Conservation (phyloP, 495 filamentous ascomycete genomes). For the Podospora pseudopauciseta region DNA sequence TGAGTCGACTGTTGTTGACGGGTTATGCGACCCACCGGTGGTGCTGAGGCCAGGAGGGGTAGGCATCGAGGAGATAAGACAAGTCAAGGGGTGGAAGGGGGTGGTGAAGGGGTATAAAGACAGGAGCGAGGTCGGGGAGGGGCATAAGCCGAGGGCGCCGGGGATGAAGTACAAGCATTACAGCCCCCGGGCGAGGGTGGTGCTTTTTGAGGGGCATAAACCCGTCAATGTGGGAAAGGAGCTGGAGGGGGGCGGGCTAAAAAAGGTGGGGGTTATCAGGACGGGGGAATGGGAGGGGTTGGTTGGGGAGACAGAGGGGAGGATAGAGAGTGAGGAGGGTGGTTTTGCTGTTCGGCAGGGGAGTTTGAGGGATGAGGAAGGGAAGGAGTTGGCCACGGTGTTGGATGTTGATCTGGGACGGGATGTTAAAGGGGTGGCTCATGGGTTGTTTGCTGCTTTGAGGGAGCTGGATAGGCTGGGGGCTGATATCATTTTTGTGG, state of each 20-base stretch:
- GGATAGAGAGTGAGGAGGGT: conserved; percentile 24
- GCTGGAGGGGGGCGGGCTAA: background rate
- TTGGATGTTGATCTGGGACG: conserved; percentile 63
- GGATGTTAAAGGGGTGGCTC: conserved; percentile 68
- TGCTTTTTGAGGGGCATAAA: conserved; percentile 66
- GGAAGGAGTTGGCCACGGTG: conserved; percentile 35
- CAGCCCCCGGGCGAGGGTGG: conserved; percentile 81
- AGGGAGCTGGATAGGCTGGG: conserved; percentile 75
- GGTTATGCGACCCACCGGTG: conserved; percentile 71
- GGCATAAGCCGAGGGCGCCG: conserved; percentile 68
- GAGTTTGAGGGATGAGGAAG: conserved; percentile 25
- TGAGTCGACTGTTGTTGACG: conserved; percentile 95
- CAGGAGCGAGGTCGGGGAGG: conserved; percentile 47
- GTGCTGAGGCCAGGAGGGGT: conserved; percentile 87
- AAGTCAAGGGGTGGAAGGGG: conserved; percentile 75
- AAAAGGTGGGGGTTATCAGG: conserved; percentile 42
- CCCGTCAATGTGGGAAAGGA: conserved; percentile 13
- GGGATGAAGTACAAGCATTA: conserved; percentile 99
- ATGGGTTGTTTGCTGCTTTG: conserved; percentile 81
- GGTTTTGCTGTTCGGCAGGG: conserved; percentile 35
- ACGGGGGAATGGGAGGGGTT: conserved; percentile 38
- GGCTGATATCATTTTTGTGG: conserved; percentile 85
- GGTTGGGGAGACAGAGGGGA: conserved; percentile 23
- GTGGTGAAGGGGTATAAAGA: conserved; percentile 75
- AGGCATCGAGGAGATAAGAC: conserved; percentile 74